Base-by-base conservation (phyloP, 1,284 basidiomycete species). In the Microbotryum intermedium region DNA sequence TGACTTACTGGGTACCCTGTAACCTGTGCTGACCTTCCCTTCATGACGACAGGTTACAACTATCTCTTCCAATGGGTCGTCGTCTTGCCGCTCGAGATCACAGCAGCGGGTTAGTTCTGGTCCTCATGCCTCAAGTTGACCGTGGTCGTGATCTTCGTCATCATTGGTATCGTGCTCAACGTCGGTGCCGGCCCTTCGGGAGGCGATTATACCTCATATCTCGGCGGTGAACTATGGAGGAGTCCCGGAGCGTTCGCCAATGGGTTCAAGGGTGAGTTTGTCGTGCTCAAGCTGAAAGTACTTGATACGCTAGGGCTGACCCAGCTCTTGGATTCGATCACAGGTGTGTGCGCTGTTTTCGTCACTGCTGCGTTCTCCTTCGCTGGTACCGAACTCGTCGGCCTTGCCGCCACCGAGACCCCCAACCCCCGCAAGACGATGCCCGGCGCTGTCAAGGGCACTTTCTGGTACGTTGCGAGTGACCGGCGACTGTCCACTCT, bases 321-420 rank as follows among this genome's bases (percentile, higher is more conserved):
- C 34, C 13, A 39, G 34, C 13, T 39, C 13, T 30, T 10, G 10
- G 34, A 11, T 39, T 39, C 13, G 13, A 18, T 39, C 34, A 16
- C 11, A 39, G 34, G 34, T 18, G 34, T 39, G 34, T 65, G 63
- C 63, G 79, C 77, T 58, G 83, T 84, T n/a, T 74, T 89, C 52
- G 82, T 88, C 23, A 85, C 87, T n/a, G 66, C 55, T 54, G 69
- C 60, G 43, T 71, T 59, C 66, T 68, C 53, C 6, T 68, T 65
- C 30, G 65, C 62, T 43, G 70, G 75, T 50, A 74, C 70, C 16
- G 66, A 73, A 64, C 65, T 90, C 82, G 52, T 87, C 80, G 85
- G 85, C 84, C 64, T 83, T 77, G 65, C 83, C 77, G 72, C 80
- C 77, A 67, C 87, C 82, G 60, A 86, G 79, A 78, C 79, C 4